Base-by-base conservation (phyloP, 2,329 filamentous ascomycete species). In the Xylaria sp. region DNA sequence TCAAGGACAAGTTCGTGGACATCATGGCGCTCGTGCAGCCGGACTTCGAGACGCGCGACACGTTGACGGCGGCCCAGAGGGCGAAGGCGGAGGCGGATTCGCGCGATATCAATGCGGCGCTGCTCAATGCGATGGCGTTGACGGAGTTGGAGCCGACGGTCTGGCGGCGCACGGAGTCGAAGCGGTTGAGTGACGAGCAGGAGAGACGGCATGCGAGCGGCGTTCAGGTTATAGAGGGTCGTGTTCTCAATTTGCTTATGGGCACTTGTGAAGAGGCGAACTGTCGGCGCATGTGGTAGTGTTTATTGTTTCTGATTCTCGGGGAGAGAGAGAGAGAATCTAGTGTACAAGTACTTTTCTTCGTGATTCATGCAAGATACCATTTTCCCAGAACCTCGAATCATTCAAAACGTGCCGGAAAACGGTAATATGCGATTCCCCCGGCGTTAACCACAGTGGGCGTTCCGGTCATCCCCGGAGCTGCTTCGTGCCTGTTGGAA, bases 131-230 rank as follows among this genome's bases (percentile, higher is more conserved):
- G 18, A 65, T 67, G 55, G 64, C 63, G 10, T 53, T 65, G n/a
- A 68, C 65, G 30, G 66, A 67, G 16, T 11, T 69, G 2, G 68
- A 69, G 30, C 62, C 62, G 7, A 68, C 63, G 0, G 47, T 69
- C 34, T 70, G 67, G 68, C 55, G 58, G 35, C 55, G 58, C 13
- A 64, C 62, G 2, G 59, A 58, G 16, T 62, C 58, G 6, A 60
- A 13, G 2, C 39, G 11, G 18, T 60, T 69, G 8, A 61, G 63
- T 9, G 57, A 62, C 39, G 63, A 66, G 37, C 59, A 65, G 50
- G 13, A 23, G 47, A 57, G 18, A 19, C 60, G 50, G 11, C 62
- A 69, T 48, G 39, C 44, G 13, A 47, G 30, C 1, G 66, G 60
- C 3, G 53, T 66, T 5, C 60, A 54, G 16, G 56, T 54, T 8